Evolutionary conservation across 1,139 yeast genomes (phyloP).

Genomic region (Suhomyces wounanorum): DNA sequence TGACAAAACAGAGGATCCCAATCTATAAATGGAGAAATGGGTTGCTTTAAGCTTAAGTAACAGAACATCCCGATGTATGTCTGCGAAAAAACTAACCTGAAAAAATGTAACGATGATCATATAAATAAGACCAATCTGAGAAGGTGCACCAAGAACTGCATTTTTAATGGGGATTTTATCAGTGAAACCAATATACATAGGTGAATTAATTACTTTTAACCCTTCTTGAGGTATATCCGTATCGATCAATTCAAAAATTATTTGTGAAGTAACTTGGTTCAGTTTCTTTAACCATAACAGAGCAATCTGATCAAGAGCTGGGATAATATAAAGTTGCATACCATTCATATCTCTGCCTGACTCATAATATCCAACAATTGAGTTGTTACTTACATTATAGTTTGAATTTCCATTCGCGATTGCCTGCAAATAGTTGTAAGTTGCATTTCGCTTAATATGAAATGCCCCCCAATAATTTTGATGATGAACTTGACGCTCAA

Average conservation of each 20-base stretch:
- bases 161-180: conserved; percentile 57
- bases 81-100: conserved; percentile 21
- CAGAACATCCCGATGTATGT: conserved; percentile 15
- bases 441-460: conserved; percentile 37
- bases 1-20: conserved; percentile 30
- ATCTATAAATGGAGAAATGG: conserved; percentile 37
- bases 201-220: conserved; percentile 29
- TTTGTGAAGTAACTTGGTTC: conserved; percentile 13
- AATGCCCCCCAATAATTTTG: conserved; percentile 49
- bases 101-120: conserved; percentile 65
- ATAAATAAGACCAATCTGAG: conserved; percentile 76
- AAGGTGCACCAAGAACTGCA: conserved; percentile 59
- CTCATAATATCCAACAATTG: conserved; percentile 34
- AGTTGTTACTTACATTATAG: conserved; percentile 30
- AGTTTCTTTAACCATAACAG: conserved; percentile 20
- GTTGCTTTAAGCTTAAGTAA: conserved; percentile 28
- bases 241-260: conserved; percentile 12
- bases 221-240: conserved; percentile 18
- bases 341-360: conserved; percentile 44
- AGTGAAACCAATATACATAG: conserved; percentile 36
- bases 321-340: conserved; percentile 31
- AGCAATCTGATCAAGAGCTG: conserved; percentile 23
- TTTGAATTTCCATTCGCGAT: conserved; percentile 26
- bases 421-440: conserved; percentile 29
- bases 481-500: conserved; percentile 41